phyloP scores from a whole-genome alignment of 306 rosid species.

The cucumber (Cucumis sativus) region Cucumber_9930_V3 NC_026655.2:28872001-28872500 shows the following conservation, averaged over 20 bases:
- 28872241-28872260: neutral
- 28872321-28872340: constrained; percentile 6
- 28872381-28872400: neutral
- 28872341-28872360: neutral
- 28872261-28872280: neutral
- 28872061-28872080: no score
- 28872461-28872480: neutral
- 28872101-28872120: no score
- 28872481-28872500: no score
- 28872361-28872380: neutral
- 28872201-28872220: neutral
- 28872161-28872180: no score
- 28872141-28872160: neutral
- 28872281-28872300: neutral
- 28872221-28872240: neutral
- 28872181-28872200: neutral
- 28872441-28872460: neutral
- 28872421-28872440: neutral
- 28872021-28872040: neutral
- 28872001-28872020: neutral
- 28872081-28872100: no score
- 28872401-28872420: neutral
- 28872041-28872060: neutral
- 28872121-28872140: no score
- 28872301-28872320: constrained; percentile 4